phyloP scores from a whole-genome alignment of 106 monocot genomes.

The Platanthera guangdongensis region DNA sequence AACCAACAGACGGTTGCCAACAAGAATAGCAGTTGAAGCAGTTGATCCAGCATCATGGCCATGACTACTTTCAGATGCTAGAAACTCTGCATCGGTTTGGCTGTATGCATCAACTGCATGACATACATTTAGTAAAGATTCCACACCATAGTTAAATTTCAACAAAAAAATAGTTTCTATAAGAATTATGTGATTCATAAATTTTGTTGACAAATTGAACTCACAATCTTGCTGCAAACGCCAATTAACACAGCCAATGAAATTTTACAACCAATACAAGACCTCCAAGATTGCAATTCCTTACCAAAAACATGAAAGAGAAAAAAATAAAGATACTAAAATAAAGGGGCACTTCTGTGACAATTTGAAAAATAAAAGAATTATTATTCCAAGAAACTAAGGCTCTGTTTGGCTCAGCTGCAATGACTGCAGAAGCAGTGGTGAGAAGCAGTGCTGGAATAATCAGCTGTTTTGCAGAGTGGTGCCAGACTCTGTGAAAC shows the following conservation, averaged over 20 bases:
- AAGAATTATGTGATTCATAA: background rate
- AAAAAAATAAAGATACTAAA: too few relatives aligned
- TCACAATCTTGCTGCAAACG: background rate
- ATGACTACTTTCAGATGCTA: slow-evolving; percentile 21
- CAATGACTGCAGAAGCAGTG: too few relatives aligned
- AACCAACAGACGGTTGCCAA: slow-evolving; percentile 22
- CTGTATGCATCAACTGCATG: slow-evolving; percentile 26
- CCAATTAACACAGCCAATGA: background rate
- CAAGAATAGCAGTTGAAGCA: slow-evolving; percentile 34
- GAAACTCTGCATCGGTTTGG: slow-evolving; percentile 22
- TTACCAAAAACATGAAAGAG: too few relatives aligned
- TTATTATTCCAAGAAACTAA: too few relatives aligned
- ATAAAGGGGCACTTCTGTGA: too few relatives aligned
- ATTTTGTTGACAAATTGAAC: background rate
- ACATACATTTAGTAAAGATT: background rate
- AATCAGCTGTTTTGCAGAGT: too few relatives aligned
- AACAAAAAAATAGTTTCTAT: background rate
- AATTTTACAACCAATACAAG: too few relatives aligned
- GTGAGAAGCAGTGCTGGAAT: too few relatives aligned
- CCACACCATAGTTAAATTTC: background rate
- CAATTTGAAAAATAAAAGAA: too few relatives aligned
- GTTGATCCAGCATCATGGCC: slow-evolving; percentile 26
- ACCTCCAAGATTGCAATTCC: too few relatives aligned
- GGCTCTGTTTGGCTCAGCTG: too few relatives aligned
- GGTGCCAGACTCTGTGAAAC: too few relatives aligned